phyloP scores from a whole-genome alignment of 352 stramenopile genomes.

The Stephanocyclus meneghinianus region DNA sequence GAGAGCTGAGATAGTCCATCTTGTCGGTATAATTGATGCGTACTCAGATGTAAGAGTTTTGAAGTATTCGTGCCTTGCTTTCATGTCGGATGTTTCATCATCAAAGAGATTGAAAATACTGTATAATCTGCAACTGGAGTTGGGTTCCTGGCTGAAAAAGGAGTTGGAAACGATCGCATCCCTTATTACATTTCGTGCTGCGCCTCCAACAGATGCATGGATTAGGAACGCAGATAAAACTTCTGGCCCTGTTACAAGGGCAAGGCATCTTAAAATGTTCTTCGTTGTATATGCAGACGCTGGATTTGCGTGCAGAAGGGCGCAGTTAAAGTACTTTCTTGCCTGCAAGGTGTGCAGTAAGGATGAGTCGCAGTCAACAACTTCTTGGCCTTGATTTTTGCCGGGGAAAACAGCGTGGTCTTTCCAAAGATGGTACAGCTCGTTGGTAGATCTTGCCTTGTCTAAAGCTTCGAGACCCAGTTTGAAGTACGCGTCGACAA shows the following conservation, averaged over 20 bases:
- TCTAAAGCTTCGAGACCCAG: constrained; percentile 48
- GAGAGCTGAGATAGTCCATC: constrained; percentile 62
- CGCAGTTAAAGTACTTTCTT: constrained; percentile 33
- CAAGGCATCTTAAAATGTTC: constrained; percentile 67
- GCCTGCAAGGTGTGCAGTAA: constrained; percentile 15
- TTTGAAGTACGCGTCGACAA: constrained; percentile 49
- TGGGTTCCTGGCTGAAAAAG: neutral
- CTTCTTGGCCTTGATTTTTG: constrained; percentile 6
- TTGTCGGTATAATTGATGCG: constrained; percentile 31
- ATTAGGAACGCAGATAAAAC: constrained; percentile 30
- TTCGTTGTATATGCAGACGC: constrained; percentile 49
- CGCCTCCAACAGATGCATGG: constrained; percentile 46
- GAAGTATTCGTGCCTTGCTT: constrained; percentile 21
- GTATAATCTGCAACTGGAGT: constrained; percentile 10
- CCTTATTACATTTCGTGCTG: constrained; percentile 32
- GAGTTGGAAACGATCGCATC: constrained; percentile 7
- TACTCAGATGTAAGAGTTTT: constrained; percentile 11
- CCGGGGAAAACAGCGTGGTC: constrained; percentile 16
- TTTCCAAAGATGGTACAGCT: constrained; percentile 51
- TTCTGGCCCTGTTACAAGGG: constrained; percentile 61
- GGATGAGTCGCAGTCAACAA: neutral
- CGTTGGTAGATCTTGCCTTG: constrained; percentile 23
- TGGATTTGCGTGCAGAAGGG: constrained; percentile 31
- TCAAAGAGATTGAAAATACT: constrained; percentile 51
- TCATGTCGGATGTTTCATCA: constrained; percentile 19